Conservation (phyloP, 345 rosid species). For the Ailanthus altissimus region DNA sequence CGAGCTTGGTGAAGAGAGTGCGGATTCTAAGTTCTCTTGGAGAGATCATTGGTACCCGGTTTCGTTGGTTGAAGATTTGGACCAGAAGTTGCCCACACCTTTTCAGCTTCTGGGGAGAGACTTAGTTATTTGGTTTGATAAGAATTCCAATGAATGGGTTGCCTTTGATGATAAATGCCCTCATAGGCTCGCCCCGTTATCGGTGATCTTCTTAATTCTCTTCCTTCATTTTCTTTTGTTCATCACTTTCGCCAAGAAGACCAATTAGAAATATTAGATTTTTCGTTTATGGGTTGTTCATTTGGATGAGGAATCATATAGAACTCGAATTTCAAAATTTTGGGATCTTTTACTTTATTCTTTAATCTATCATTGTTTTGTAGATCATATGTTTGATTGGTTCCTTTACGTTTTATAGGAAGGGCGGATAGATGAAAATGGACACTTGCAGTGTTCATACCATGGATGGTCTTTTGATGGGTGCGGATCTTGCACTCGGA, state of each 20-base stretch:
- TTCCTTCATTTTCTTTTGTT: neutral
- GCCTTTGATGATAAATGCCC: constrained; percentile 95
- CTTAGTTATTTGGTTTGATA: constrained; percentile 91
- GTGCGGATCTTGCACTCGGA: constrained; percentile 82
- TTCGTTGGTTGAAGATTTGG: constrained; percentile 85
- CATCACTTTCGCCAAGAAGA: neutral
- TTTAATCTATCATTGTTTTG: neutral
- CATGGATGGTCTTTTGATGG: constrained; percentile 97
- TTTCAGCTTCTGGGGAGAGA: constrained; percentile 95
- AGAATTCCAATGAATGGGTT: constrained; percentile 62
- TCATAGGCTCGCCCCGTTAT: constrained; percentile 91
- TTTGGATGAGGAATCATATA: too few species aligned
- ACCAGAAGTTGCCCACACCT: constrained; percentile 69
- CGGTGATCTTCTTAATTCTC: constrained; percentile 49
- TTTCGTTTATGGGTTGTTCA: neutral
- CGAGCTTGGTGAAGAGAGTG: constrained; percentile 53
- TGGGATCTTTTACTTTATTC: constrained; percentile 7
- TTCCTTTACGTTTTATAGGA: constrained; percentile 48
- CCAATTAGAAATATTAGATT: neutral
- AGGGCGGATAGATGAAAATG: constrained; percentile 95
- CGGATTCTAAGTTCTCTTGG: constrained; percentile 72
- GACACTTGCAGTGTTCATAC: constrained; percentile 94
- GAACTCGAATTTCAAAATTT: neutral
- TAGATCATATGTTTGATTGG: constrained; percentile 12
- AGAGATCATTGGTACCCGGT: constrained; percentile 98